Evolutionary conservation across 2,329 filamentous ascomycete species (phyloP), one percentile per base, ranked within the genome.

Genomic region (Chaetomium olivaceum): DNA sequence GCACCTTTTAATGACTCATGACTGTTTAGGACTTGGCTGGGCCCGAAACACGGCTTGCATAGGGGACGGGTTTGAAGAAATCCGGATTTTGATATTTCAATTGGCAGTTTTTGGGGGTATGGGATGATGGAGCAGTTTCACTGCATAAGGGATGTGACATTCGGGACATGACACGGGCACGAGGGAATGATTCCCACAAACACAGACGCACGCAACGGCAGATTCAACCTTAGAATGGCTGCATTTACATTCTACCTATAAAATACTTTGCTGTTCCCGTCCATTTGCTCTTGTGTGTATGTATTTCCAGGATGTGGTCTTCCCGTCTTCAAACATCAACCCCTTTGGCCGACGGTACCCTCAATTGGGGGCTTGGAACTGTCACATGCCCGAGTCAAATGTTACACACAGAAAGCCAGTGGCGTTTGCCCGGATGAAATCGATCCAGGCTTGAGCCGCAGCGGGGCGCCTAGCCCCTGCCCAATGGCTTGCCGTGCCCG

Each of bases 161-260:
- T 52, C 3, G 23, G 23, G 23, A 55, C 33, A 58, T 36, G 27
- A 51, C 54, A 56, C 7, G 51, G 39, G 52, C 60, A 57, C 36
- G 36, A 56, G 46, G 54, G 61, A 58, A 54, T 48, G 56, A 54
- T n/a, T n/a, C 46, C 19, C 46, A n/a, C 46, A 48, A 21, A 48
- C 46, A 58, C 43, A 63, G 61, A 63, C n/a, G 54, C 52, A 63
- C n/a, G 54, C 52, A 57, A 58, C 31, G 29, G 23, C 48, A 43
- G 11, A 61, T 62, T 21, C 43, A 48, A 48, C n/a, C 46, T 19
- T 48, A 21, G 8, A 48, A 48, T 48, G 46, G 21, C 46, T 23
- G 11, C 46, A 48, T 48, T 48, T n/a, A 43, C 39, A n/a, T n/a
- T 43, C 39, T 6, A n/a, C 39, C 14, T 43, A 43, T 19, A 43